Evolutionary conservation across 192 early-diverging fungal species (phyloP).

Genomic region (Coemansia sp.): DNA sequence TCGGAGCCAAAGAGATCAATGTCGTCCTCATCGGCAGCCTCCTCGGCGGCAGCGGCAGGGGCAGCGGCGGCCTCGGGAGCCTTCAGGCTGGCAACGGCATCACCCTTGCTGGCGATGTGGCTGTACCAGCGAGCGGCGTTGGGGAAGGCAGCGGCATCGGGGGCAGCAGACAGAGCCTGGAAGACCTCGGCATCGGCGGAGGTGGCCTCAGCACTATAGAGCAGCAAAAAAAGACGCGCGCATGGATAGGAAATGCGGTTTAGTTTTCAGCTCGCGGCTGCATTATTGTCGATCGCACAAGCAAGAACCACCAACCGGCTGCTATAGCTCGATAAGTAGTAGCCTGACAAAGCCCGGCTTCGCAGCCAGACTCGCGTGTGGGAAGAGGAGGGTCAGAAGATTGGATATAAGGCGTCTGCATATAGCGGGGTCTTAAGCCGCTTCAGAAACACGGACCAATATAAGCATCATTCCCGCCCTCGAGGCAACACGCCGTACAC

Average conservation of each 20-base stretch:
- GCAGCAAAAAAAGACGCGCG: no score
- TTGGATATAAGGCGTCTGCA: conserved; percentile 48
- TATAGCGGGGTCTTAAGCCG: conserved; percentile 61
- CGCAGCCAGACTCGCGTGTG: no score
- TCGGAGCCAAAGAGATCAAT: conserved; percentile 95
- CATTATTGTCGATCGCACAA: no score
- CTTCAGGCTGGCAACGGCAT: conserved; percentile 37
- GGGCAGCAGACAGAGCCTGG: conserved; percentile 68
- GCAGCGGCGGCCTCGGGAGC: conserved; percentile 51
- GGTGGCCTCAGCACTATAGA: conserved; percentile 65
- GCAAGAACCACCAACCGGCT: not conserved
- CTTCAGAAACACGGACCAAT: conserved; percentile 61
- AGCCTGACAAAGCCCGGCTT: no score
- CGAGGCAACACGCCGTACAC: no score
- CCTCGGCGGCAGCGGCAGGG: conserved; percentile 57
- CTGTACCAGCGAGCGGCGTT: conserved; percentile 95
- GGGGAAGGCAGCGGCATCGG: conserved; percentile 70
- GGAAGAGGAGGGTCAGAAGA: no score
- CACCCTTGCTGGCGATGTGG: conserved; percentile 67
- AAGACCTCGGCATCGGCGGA: conserved; percentile 87
- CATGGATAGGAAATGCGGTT: no score
- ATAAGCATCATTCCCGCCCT: conserved; percentile 52
- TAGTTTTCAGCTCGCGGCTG: no score
- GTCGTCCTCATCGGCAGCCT: conserved; percentile 86
- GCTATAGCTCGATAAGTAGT: not conserved